Base-by-base conservation (phyloP, 768 basidiomycete species). In the Pisolithus albus region DNA sequence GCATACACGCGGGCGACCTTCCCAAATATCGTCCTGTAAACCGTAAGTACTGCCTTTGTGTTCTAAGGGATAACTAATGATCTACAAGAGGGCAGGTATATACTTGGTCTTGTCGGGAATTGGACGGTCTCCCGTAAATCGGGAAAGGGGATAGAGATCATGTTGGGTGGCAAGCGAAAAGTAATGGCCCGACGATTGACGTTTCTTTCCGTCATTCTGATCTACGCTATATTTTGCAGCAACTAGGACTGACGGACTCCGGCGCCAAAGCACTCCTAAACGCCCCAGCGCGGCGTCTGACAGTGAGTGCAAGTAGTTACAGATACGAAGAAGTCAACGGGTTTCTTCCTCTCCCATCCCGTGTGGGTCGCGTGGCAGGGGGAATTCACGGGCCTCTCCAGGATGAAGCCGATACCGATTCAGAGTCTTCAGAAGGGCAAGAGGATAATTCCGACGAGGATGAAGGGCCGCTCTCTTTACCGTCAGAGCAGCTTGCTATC, bases 261-360 rank as follows among this genome's bases (percentile, higher is more conserved):
- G 71, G 65, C 28, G 68, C 83, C 21, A 75, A 77, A 40, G 71
- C 75, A 36, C 66, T 87, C 19, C 72, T 90, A 6, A 68, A 75
- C 4, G 69, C 74, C 21, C 69, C 78, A 44, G 74, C 72, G 4
- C 75, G 77, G 48, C 75, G 74, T 49, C 62, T 86, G n/a, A 50
- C 73, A 18, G 59, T 65, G 23, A 61, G 74, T 37, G 53, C 66
- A 41, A 62, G 70, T 51, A 60, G 59, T 46, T 67, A 71, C 57
- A 81, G 75, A 59, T 79, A 83, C 60, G 69, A 78, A 51, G 86
- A 88, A 64, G 61, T 75, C n/a, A 78, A 86, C 54, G 86, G 85
- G 8, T 82, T 86, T 59, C 69, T 89, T 26, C 78, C 73, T 38
- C 68, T 89, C 8, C 71, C 80, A 16, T 74, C 81, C 15, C 67